phyloP scores from a whole-genome alignment of 176 grass and related monocot species.

The Saccharum spontaneum region DNA sequence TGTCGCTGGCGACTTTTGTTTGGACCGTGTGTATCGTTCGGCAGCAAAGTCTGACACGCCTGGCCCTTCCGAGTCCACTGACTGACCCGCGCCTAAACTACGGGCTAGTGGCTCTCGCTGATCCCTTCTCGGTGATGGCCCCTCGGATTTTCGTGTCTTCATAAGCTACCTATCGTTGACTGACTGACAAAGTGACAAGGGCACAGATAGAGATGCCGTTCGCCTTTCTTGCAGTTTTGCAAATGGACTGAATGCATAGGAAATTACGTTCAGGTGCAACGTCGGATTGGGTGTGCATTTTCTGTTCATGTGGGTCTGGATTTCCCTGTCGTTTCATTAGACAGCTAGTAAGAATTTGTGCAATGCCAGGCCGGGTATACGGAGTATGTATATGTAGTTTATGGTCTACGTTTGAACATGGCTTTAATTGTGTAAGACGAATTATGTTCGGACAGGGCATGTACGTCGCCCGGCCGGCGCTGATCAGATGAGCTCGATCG shows the following conservation, averaged over 20 bases:
- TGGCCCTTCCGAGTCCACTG: neutral
- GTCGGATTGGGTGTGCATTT: neutral
- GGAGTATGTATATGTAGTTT: neutral
- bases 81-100: neutral
- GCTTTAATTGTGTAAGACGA: neutral
- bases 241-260: neutral
- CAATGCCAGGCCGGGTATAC: too few relatives aligned
- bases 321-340: neutral
- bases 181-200: neutral
- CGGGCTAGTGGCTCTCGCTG: neutral
- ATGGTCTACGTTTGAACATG: neutral
- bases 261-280: neutral
- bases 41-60: constrained; percentile 11
- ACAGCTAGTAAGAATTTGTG: neutral
- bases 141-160: neutral
- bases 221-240: neutral
- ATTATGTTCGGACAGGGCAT: neutral
- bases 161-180: constrained; percentile 37
- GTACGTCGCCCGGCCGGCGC: neutral
- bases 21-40: neutral
- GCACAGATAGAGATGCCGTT: neutral
- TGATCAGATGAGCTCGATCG: neutral
- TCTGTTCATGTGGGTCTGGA: neutral
- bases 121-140: neutral
- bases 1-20: constrained; percentile 28